Evolutionary conservation across 345 rosid species (phyloP), one percentile per base, ranked within the genome.

Genomic region (Brassica carinata): DNA sequence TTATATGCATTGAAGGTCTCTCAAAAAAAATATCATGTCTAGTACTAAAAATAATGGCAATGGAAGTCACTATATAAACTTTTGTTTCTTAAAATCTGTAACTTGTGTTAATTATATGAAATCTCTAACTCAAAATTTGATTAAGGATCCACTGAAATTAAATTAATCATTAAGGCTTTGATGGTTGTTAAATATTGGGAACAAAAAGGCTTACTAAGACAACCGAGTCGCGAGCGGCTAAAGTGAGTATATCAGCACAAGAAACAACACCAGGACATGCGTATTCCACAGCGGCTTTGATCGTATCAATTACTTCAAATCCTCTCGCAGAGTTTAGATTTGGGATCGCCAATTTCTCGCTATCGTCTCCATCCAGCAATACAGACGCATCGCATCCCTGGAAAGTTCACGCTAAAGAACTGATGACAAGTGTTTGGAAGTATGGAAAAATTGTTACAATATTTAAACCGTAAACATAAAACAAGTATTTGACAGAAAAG

Each of bases 191-290:
- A 26, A 4, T 4, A 29, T 29, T 29, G 34, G 31, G 59, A 4
- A 23, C 58, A 34, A 51, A 51, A 66, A 81, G 11, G 13, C 91
- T 82, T 84, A 92, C 97, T 33, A 94, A 76, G 80, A 85, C 67
- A 43, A 87, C 90, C 0, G 97, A 89, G 75, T 94, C 97, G 1
- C 97, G 79, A 30, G 98, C 91, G 36, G 93, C 89, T n/a, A 92
- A 68, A 64, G 93, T 65, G 36, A 92, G 77, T 72, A 90, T 87
- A 81, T 92, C 97, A 34, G 92, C 92, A 74, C 96, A 91, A 0
- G 94, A 91, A 17, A 90, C 94, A 73, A 88, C 81, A 27, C 92
- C 96, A 33, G 87, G 86, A 83, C 97, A 92, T 45, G 83, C 82
- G 18, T 76, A 82, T 85, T 94, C 98, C 48, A 90, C 89, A 1